Percentiles rank a stretch among this genome's conserved stretches.
These are phyloP conservation scores for Chytridium lagenaria DNA, from an alignment of 371 early-diverging fungal genomes.

Conservation along the genomic window DNA sequence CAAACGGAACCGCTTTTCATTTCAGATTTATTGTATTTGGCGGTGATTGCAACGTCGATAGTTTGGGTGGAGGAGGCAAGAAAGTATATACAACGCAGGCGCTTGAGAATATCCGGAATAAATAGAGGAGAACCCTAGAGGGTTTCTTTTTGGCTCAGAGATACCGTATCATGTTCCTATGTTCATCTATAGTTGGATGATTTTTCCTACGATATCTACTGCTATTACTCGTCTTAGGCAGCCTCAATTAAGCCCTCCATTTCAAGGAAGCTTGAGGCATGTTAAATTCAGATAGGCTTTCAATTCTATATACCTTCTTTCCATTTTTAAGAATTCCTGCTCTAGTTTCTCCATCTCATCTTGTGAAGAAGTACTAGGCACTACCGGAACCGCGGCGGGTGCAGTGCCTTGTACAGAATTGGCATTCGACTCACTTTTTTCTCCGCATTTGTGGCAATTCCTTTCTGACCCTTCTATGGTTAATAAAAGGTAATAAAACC, in stretches of 20 bases:
- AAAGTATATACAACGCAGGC: conserved; percentile 51
- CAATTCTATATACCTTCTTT: conserved; percentile 34
- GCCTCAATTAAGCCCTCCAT: conserved; percentile 43
- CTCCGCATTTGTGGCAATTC: conserved; percentile 16
- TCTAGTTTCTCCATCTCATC: conserved; percentile 48
- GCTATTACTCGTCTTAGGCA: not conserved
- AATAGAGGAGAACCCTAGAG: not conserved
- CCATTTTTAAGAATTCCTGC: conserved; percentile 48
- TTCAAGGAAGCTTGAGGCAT: conserved; percentile 37
- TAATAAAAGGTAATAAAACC: not conserved
- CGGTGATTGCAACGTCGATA: conserved; percentile 71
- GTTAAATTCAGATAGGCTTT: not conserved
- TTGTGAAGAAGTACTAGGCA: conserved; percentile 17
- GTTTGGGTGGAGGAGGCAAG: conserved; percentile 81
- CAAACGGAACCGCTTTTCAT: conserved; percentile 84
- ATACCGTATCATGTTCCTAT: too few relatives aligned
- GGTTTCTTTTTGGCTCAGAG: not conserved
- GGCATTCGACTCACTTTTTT: conserved; percentile 21
- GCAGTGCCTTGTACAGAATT: not conserved
- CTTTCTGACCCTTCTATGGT: conserved; percentile 20
- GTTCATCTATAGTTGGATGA: too few relatives aligned
- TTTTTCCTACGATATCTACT: too few relatives aligned
- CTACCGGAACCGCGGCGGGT: conserved; percentile 12
- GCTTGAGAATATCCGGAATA: not conserved
- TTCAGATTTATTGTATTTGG: conserved; percentile 71